Conservation (phyloP, 306 rosid species). For the Leucaena leucocephala region DNA sequence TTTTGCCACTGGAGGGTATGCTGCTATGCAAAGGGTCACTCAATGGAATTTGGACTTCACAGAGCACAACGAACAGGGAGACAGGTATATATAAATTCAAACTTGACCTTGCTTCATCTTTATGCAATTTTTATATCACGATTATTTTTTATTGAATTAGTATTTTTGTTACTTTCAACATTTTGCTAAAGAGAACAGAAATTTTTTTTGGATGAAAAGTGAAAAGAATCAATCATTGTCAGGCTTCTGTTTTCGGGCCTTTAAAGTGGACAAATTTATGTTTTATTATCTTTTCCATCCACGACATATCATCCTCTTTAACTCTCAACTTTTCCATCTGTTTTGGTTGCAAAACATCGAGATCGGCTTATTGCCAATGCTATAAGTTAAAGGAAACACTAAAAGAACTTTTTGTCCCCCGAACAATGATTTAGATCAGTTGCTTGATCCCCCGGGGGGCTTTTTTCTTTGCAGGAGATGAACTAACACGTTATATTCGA, state of each 20-base stretch:
- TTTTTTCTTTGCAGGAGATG: neutral
- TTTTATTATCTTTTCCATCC: neutral
- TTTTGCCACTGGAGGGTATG: conserved; percentile 97
- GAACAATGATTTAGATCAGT: neutral
- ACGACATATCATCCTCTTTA: neutral
- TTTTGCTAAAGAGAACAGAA: neutral
- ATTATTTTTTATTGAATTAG: neutral
- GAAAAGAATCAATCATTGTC: neutral
- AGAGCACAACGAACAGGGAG: conserved; percentile 91
- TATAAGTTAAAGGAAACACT: neutral
- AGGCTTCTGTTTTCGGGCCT: neutral
- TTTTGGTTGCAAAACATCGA: neutral
- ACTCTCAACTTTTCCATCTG: conserved; percentile 8
- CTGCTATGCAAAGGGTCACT: conserved; percentile 96
- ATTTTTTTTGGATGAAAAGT: neutral
- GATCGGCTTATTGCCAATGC: neutral
- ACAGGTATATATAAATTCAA: conserved; percentile 52
- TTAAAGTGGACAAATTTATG: conserved; percentile 7
- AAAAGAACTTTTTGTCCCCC: neutral
- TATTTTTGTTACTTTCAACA: conserved; percentile 7
- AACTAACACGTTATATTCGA: neutral
- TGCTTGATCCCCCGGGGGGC: too few relatives aligned
- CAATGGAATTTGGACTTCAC: conserved; percentile 99
- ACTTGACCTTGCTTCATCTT: neutral
- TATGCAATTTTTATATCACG: neutral